A percentile compares a stretch with the other conserved stretches of the same genome.
Conservation (phyloP, 371 early-diverging fungal species). For the Mucor plumbeus region DNA sequence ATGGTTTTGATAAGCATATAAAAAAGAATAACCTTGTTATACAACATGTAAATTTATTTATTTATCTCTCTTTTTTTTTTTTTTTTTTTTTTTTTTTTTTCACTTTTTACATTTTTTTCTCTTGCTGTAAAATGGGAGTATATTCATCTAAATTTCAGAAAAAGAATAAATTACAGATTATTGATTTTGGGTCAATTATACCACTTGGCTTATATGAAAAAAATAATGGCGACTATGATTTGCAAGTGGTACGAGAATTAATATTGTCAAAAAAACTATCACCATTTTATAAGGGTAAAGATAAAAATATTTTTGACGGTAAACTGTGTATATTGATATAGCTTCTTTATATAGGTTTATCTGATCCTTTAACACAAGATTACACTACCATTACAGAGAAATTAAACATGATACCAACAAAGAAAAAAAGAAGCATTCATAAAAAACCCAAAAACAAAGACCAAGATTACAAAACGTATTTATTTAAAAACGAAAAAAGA, state of each 20-base stretch:
- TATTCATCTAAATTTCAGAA: constrained; percentile 5
- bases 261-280: constrained; percentile 16
- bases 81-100: constrained; percentile 1
- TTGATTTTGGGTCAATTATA: constrained; percentile 24
- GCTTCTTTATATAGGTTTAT: background rate
- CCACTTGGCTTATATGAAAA: constrained; percentile 22
- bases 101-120: background rate
- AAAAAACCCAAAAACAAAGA: constrained; percentile 1
- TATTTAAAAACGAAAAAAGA: constrained; percentile 13
- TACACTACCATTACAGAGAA: background rate
- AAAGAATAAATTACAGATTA: background rate
- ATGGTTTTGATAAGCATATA: constrained; percentile 1
- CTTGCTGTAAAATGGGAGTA: constrained; percentile 9
- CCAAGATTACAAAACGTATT: constrained; percentile 3
- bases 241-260: constrained; percentile 17
- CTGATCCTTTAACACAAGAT: constrained; percentile 3
- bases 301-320: background rate
- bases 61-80: constrained; percentile 2
- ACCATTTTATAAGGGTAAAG: constrained; percentile 26
- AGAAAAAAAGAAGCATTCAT: background rate
- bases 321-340: too few species aligned
- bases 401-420: background rate
- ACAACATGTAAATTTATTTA: background rate
- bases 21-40: too few species aligned
- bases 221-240: constrained; percentile 17